Evolutionary conservation across 2,329 filamentous ascomycete species (phyloP), one percentile per base, ranked within the genome.

Genomic region (Botrytis medusae): DNA sequence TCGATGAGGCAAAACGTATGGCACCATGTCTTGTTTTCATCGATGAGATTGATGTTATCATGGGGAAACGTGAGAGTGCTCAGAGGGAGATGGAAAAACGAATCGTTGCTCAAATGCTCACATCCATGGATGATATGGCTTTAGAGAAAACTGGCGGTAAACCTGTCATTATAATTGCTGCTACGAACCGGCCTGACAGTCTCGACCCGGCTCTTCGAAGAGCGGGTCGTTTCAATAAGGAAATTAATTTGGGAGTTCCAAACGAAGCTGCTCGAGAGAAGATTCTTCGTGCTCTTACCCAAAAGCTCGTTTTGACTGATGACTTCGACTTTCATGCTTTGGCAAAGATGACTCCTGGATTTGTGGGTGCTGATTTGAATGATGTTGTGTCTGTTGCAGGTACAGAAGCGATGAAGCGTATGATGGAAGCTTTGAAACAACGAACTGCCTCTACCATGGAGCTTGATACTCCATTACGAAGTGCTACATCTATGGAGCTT

Each of bases 1-100:
- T 97, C 75, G 95, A 98, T 20, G 93, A 96, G 79, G 96, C 96
- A 0, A 93, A 93, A 81, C 88, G 89, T 72, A 87, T 95, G 54
- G 95, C 95, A 0, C 96, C 96, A 0, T 97, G 94, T 79, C 86
- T 99, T 8, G 87, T 99, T 7, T 97, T 98, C 79, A 92, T 98
- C 73, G 94, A 97, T 77, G 92, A 97, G 77, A 93, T 98, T 70
- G 95, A 99, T 82, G 91, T 92, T 6, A 96, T 98, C 78, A 93
- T 94, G 68, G 93, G 93, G 0, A 97, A 97, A 81, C 87, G 92
- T 72, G 93, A 97, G 75, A 93, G 89, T 72, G 90, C 92, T 1
- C 92, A 96, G 79, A 91, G 92, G 79, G 94, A 97, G 76, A 95
- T 97, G 89, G 94, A 97, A 81, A 93, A 94, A 80, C 87, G 94